These are phyloP conservation scores for Citrus cavaleriei DNA, from an alignment of 345 rosid genomes.

Conservation along the genomic window DNA sequence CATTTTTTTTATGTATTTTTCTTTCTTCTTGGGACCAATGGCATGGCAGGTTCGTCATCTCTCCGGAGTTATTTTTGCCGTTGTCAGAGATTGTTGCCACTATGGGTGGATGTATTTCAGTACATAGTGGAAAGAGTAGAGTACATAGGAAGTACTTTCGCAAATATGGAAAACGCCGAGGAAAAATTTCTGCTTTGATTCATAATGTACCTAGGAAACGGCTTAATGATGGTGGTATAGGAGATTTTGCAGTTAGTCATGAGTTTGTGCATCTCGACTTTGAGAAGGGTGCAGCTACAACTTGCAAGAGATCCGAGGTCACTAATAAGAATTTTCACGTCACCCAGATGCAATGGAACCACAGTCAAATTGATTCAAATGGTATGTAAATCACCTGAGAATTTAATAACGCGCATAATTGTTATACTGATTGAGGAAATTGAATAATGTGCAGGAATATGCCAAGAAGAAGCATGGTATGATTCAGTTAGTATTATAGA, in stretches of 20 bases:
- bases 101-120: conserved; percentile 85
- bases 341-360: conserved; percentile 80
- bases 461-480: conserved; percentile 80
- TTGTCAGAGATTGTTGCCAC: conserved; percentile 15
- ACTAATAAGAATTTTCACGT: conserved; percentile 53
- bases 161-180: conserved; percentile 30
- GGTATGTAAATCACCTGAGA: conserved; percentile 30
- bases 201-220: conserved; percentile 39
- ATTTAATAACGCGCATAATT: neutral
- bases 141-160: conserved; percentile 22
- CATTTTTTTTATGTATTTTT: neutral
- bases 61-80: neutral
- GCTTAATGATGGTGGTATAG: conserved; percentile 41
- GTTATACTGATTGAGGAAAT: neutral
- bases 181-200: conserved; percentile 41
- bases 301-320: conserved; percentile 57
- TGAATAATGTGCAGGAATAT: conserved; percentile 37
- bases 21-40: neutral
- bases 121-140: conserved; percentile 21
- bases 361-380: conserved; percentile 54
- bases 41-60: conserved; percentile 1
- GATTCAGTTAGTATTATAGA: conserved; percentile 73
- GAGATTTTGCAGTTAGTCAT: conserved; percentile 41
- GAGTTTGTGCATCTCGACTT: conserved; percentile 58
- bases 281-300: conserved; percentile 44